Evolutionary conservation across 805 yeast species (phyloP).

Genomic region (Saccharomycopsis fermentans): DNA sequence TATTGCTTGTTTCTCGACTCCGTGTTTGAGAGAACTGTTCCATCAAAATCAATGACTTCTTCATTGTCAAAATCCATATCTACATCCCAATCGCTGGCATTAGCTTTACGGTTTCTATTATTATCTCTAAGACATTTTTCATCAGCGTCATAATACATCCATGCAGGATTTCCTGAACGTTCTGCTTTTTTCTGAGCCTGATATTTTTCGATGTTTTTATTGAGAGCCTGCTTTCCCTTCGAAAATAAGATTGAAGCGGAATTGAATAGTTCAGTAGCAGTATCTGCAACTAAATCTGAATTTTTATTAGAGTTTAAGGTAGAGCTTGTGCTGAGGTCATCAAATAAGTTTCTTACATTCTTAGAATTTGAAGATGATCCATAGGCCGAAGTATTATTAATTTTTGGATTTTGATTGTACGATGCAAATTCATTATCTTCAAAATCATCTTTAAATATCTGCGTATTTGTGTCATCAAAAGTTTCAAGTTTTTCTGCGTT

Average conservation of each 20-base stretch:
- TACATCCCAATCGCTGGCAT: constrained; percentile 31
- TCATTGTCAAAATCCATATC: constrained; percentile 40
- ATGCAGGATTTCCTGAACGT: constrained; percentile 41
- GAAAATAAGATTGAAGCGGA: constrained; percentile 24
- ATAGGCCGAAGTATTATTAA: too few relatives aligned
- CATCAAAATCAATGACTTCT: constrained; percentile 23
- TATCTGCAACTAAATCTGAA: not conserved
- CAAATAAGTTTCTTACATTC: not conserved
- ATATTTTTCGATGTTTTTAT: constrained; percentile 18
- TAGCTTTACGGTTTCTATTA: constrained; percentile 28
- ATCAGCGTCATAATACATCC: constrained; percentile 49
- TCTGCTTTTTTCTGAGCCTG: constrained; percentile 21
- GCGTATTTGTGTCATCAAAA: not conserved
- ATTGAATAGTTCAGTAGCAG: constrained; percentile 19
- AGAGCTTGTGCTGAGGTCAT: not conserved
- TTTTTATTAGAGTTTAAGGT: not conserved
- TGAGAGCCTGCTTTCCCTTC: constrained; percentile 26
- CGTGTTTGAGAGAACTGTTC: constrained; percentile 5
- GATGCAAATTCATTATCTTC: not conserved
- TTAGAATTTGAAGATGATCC: not conserved
- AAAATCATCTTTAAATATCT: not conserved
- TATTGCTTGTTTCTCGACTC: not conserved
- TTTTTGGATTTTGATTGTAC: not conserved
- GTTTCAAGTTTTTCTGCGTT: not conserved
- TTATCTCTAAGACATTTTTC: not conserved